A percentile compares a stretch with the other conserved stretches of the same genome.
Evolutionary conservation across 257 asterid species (phyloP).

Genomic region (Solanum pinnatisectum): DNA sequence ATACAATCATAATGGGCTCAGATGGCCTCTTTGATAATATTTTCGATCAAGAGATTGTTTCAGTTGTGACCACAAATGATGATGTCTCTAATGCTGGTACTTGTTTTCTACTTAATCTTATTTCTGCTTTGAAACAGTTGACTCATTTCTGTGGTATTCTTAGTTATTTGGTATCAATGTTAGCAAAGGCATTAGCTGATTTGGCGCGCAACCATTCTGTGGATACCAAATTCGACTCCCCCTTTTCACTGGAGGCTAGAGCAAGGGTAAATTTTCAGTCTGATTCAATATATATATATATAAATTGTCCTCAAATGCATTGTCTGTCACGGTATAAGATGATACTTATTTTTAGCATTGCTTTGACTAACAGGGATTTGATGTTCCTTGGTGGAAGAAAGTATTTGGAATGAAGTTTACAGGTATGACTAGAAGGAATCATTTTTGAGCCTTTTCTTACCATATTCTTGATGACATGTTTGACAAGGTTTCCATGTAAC

Average conservation of each 20-base stretch:
- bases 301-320: background rate
- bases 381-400: conserved; percentile 88
- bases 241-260: conserved; percentile 81
- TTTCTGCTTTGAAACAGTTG: background rate
- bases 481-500: background rate
- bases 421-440: conserved; percentile 28
- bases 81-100: conserved; percentile 55
- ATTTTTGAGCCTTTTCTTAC: background rate
- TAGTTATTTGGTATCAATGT: conserved; percentile 8
- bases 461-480: background rate
- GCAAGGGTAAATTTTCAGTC: conserved; percentile 24
- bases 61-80: conserved; percentile 24
- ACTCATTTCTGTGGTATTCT: background rate
- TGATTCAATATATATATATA: background rate
- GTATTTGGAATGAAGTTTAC: conserved; percentile 67
- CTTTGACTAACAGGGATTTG: conserved; percentile 48
- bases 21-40: conserved; percentile 85
- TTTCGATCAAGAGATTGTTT: conserved; percentile 52
- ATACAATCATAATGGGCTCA: conserved; percentile 61
- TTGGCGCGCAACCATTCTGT: conserved; percentile 61
- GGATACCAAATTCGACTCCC: conserved; percentile 65
- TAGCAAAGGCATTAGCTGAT: conserved; percentile 83
- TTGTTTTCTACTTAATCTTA: background rate
- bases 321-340: background rate
- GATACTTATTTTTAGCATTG: background rate